A percentile compares a stretch with the other conserved stretches of the same genome.
phyloP scores from a whole-genome alignment of 805 yeast species.

The Hanseniaspora lachancei region DNA sequence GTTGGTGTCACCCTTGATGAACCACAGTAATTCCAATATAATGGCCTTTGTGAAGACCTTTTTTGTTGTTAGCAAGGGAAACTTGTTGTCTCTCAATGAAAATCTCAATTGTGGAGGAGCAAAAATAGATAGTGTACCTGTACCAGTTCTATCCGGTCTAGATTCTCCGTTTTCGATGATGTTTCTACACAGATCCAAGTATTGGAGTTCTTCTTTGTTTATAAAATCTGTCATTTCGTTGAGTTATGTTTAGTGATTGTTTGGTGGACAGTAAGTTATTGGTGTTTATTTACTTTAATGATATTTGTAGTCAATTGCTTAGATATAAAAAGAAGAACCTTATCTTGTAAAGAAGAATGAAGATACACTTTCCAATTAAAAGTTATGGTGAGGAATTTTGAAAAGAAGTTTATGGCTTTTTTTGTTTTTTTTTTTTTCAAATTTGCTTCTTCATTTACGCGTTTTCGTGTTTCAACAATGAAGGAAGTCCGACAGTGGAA shows the following conservation, averaged over 20 bases:
- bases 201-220: slow-evolving; percentile 65
- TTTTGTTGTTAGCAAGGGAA: slow-evolving; percentile 88
- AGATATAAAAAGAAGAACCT: too few species aligned
- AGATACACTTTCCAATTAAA: too few species aligned
- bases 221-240: not conserved
- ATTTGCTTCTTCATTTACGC: too few species aligned
- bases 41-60: slow-evolving; percentile 82
- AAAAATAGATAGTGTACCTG: slow-evolving; percentile 81
- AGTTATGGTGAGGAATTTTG: too few species aligned
- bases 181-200: slow-evolving; percentile 63
- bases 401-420: too few species aligned
- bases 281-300: not conserved
- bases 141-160: slow-evolving; percentile 94
- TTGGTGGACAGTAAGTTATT: not conserved
- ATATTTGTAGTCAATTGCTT: too few species aligned
- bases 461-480: too few species aligned
- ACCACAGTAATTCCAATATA: slow-evolving; percentile 85
- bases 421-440: too few species aligned
- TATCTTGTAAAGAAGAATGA: too few species aligned
- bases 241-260: too few species aligned
- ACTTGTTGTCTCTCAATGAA: slow-evolving; percentile 51
- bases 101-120: slow-evolving; percentile 95
- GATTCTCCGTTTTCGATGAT: slow-evolving; percentile 77
- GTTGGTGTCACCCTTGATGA: slow-evolving; percentile 78
- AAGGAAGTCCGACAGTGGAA: too few species aligned